A percentile compares a stretch with the other conserved stretches of the same genome.
Conservation (phyloP, 495 filamentous ascomycete genomes). For the Trichoderma gamsii region DNA sequence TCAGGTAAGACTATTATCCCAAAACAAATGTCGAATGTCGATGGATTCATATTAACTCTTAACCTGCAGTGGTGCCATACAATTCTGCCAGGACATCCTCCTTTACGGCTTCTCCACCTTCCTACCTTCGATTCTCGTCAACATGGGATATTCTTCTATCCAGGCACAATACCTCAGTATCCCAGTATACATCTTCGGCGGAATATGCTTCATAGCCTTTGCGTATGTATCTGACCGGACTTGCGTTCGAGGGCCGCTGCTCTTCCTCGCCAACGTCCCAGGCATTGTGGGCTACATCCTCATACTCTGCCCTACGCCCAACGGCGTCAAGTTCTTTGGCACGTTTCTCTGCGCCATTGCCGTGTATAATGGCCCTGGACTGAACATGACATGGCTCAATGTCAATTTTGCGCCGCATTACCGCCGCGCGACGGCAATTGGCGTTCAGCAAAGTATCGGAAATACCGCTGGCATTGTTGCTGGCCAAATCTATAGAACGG, state of each 20-base stretch:
- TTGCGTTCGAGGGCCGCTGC: conserved; percentile 29
- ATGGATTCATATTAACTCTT: conserved; percentile 36
- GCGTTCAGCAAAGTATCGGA: conserved; percentile 49
- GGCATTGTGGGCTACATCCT: conserved; percentile 49
- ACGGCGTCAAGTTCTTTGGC: conserved; percentile 48
- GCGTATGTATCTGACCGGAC: conserved; percentile 35
- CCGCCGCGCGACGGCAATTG: conserved; percentile 48
- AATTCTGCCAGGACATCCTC: conserved; percentile 55
- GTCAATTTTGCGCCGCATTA: conserved; percentile 55
- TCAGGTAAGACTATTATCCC: conserved; percentile 30
- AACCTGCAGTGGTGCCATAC: not conserved
- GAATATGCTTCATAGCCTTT: conserved; percentile 39
- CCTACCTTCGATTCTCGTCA: conserved; percentile 49
- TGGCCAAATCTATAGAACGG: conserved; percentile 45
- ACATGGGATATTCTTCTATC: conserved; percentile 45
- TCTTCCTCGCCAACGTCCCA: conserved; percentile 40
- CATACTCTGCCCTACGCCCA: conserved; percentile 31
- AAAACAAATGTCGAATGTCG: not conserved
- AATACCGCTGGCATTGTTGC: conserved; percentile 52
- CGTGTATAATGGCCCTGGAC: conserved; percentile 43
- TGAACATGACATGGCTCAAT: conserved; percentile 53
- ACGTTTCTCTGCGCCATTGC: conserved; percentile 49
- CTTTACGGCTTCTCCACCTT: conserved; percentile 57
- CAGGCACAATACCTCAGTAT: conserved; percentile 39
- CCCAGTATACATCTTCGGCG: conserved; percentile 33